Conservation (phyloP, 139 green algal genomes). For the Deuterostichococcus epilithicus region DNA sequence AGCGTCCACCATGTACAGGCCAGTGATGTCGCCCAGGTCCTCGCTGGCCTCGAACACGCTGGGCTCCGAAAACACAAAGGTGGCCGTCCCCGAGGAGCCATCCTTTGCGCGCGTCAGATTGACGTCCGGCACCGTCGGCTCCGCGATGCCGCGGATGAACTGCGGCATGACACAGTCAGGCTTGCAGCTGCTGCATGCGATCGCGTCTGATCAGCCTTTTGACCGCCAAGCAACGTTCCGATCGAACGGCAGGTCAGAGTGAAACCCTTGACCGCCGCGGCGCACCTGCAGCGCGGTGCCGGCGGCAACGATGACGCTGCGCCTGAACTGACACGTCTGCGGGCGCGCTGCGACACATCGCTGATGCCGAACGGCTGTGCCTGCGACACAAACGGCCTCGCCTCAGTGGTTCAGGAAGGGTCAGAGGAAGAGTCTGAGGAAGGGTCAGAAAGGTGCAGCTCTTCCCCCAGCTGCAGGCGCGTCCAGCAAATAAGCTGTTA, state of each 20-base stretch:
- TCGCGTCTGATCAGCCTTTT: too few species aligned
- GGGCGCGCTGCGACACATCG: not conserved
- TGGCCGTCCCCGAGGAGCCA: slow-evolving; percentile 78
- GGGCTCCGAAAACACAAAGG: slow-evolving; percentile 89
- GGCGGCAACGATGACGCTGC: not conserved
- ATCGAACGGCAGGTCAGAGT: too few species aligned
- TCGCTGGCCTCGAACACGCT: slow-evolving; percentile 83
- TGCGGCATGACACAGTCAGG: slow-evolving; percentile 55
- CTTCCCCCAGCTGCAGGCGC: too few species aligned
- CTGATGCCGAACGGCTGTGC: not conserved
- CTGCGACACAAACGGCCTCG: not conserved
- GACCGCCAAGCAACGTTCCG: too few species aligned
- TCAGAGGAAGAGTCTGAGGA: too few species aligned
- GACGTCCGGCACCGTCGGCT: slow-evolving; percentile 90
- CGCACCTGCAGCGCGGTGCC: not conserved
- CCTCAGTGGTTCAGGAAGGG: too few species aligned
- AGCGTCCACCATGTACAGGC: slow-evolving; percentile 95
- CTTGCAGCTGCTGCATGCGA: slow-evolving; percentile 3
- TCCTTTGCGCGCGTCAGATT: slow-evolving; percentile 79
- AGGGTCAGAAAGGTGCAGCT: too few species aligned
- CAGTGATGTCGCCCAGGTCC: slow-evolving; percentile 89
- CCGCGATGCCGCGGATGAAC: slow-evolving; percentile 89
- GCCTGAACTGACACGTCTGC: not conserved
- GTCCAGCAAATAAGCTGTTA: too few species aligned
- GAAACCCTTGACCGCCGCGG: too few species aligned